phyloP scores from a whole-genome alignment of 2,329 filamentous ascomycete species.

The Berkeleyomyces rouxiae region DNA sequence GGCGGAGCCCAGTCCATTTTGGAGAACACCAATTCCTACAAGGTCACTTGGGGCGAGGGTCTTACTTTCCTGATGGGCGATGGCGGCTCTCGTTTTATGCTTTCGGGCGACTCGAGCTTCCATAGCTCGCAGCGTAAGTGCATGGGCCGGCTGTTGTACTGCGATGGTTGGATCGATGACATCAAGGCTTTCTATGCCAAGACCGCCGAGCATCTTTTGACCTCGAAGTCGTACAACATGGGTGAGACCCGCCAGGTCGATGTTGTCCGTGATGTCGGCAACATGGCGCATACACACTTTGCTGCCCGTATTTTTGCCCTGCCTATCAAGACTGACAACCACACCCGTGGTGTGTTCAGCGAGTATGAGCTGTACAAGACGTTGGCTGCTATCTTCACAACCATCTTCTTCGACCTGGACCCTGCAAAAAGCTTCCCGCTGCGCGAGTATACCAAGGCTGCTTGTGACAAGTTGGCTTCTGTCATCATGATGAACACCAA shows the following conservation, averaged over 20 bases:
- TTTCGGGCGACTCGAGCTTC: conserved; percentile 33
- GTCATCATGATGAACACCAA: conserved; percentile 51
- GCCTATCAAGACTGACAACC: conserved; percentile 45
- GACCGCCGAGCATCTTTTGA: conserved; percentile 43
- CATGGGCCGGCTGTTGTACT: conserved; percentile 41
- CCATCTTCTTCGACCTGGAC: conserved; percentile 51
- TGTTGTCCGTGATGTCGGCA: conserved; percentile 52
- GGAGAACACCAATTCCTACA: conserved; percentile 43
- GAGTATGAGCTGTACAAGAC: conserved; percentile 43
- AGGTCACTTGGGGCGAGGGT: conserved; percentile 45
- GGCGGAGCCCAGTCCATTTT: conserved; percentile 45
- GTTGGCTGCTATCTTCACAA: conserved; percentile 47
- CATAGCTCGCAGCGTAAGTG: conserved; percentile 34
- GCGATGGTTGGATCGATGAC: conserved; percentile 42
- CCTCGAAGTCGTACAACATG: conserved; percentile 45
- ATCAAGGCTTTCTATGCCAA: conserved; percentile 52
- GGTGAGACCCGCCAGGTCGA: conserved; percentile 44
- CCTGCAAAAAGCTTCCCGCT: conserved; percentile 49
- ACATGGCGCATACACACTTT: conserved; percentile 48
- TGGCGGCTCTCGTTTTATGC: conserved; percentile 37
- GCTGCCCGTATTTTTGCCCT: conserved; percentile 46
- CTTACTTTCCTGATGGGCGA: conserved; percentile 45
- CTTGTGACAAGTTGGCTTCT: conserved; percentile 41
- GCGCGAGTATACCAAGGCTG: conserved; percentile 37
- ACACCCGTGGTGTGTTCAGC: conserved; percentile 40